Evolutionary conservation across 208 protist species (phyloP).

Genomic region (Leishmania amazonensis): DNA sequence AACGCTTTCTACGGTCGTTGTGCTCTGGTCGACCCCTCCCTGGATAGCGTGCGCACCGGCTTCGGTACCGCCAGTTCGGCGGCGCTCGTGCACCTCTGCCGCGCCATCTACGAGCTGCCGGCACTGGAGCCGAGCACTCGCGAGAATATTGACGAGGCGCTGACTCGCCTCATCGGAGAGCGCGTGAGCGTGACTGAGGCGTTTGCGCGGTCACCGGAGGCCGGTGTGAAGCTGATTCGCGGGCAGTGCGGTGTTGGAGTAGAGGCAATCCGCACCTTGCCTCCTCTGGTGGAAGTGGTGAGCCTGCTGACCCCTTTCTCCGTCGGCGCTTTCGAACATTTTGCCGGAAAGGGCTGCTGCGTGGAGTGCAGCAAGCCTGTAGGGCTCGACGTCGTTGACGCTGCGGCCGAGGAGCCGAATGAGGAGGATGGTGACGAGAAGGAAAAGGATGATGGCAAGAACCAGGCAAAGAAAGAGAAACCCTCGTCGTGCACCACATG

Average conservation of each 20-base stretch:
- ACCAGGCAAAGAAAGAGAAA: not conserved
- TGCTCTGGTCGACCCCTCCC: constrained; percentile 28
- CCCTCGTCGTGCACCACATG: constrained; percentile 39
- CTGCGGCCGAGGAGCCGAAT: not conserved
- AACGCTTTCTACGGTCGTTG: constrained; percentile 82
- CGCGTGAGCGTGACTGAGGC: constrained; percentile 4
- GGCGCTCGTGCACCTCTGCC: constrained; percentile 69
- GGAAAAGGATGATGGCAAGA: not conserved
- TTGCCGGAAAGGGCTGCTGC: constrained; percentile 45
- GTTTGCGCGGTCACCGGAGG: constrained; percentile 23
- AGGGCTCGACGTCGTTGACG: not conserved
- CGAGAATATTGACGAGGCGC: constrained; percentile 26
- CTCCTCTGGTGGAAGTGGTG: constrained; percentile 43
- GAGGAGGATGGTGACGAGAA: not conserved
- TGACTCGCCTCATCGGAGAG: constrained; percentile 30
- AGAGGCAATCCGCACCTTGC: constrained; percentile 38
- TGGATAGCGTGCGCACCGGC: constrained; percentile 13
- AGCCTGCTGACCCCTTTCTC: constrained; percentile 60
- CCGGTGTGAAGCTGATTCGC: constrained; percentile 13
- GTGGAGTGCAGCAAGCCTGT: constrained; percentile 45
- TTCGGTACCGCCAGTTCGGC: constrained; percentile 18
- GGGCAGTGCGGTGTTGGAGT: constrained; percentile 52
- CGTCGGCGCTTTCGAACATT: constrained; percentile 66
- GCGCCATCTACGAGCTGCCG: constrained; percentile 73
- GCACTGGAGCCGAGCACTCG: constrained; percentile 42